Evolutionary conservation across 2,329 filamentous ascomycete species (phyloP).

Genomic region (Ophiocordyceps camponoti-rufipedis): DNA sequence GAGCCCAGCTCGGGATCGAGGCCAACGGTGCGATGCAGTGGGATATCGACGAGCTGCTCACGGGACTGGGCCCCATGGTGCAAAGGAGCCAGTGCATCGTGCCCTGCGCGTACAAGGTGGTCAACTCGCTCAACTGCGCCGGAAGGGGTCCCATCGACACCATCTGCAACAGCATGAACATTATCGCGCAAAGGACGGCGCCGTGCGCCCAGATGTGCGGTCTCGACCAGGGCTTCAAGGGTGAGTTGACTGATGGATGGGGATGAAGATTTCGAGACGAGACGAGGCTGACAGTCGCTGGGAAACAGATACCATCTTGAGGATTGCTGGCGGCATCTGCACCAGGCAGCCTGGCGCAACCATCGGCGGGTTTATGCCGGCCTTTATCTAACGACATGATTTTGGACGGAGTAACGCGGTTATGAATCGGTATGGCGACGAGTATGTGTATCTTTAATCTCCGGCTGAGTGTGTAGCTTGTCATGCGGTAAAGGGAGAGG

Average conservation of each 20-base stretch:
- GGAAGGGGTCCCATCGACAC: neutral
- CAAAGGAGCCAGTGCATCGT: neutral
- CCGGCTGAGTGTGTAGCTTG: too few relatives aligned
- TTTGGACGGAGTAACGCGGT: too few relatives aligned
- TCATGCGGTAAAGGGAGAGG: too few relatives aligned
- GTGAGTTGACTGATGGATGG: neutral
- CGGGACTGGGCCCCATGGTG: neutral
- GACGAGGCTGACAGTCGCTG: neutral
- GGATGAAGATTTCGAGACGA: too few relatives aligned
- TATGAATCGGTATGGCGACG: too few relatives aligned
- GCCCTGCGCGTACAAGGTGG: neutral
- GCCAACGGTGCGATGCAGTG: too few relatives aligned
- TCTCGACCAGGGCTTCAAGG: neutral
- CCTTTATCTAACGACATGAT: too few relatives aligned
- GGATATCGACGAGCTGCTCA: neutral
- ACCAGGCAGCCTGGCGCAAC: neutral
- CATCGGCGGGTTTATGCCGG: too few relatives aligned
- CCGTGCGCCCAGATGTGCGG: neutral
- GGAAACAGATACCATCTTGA: neutral
- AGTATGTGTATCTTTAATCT: too few relatives aligned
- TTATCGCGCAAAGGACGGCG: neutral
- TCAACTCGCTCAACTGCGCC: neutral
- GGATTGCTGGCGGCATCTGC: neutral
- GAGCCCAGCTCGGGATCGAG: too few relatives aligned
- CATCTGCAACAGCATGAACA: neutral